phyloP scores from a whole-genome alignment of 257 asterid species.

The Solanum acaule region DNA sequence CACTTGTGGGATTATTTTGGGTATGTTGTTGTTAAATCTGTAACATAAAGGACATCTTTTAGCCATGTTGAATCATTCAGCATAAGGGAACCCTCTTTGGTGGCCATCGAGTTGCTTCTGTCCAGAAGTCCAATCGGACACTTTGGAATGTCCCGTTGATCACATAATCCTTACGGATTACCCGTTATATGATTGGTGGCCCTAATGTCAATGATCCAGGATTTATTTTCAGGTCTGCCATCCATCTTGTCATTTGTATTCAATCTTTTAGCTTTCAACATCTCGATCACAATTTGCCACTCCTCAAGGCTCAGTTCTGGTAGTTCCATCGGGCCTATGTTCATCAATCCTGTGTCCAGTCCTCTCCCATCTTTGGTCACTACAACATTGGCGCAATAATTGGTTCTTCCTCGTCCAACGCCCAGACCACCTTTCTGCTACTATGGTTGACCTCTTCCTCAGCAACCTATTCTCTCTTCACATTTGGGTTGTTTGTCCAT shows the following conservation, averaged over 20 bases:
- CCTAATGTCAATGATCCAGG: background rate
- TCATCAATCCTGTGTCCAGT: background rate
- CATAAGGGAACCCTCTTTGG: background rate
- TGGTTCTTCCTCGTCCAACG: background rate
- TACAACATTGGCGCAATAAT: background rate
- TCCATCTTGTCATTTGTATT: background rate
- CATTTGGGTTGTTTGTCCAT: background rate
- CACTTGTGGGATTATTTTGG: background rate
- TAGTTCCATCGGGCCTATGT: background rate
- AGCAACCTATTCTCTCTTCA: background rate
- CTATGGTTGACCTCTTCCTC: background rate
- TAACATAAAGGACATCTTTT: background rate
- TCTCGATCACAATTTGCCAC: background rate
- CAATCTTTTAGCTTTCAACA: background rate
- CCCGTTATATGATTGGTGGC: background rate
- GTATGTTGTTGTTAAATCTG: background rate
- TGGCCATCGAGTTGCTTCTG: background rate
- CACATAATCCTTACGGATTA: background rate
- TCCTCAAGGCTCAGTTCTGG: background rate
- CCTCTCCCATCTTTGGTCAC: background rate
- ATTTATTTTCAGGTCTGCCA: background rate
- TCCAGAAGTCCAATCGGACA: background rate
- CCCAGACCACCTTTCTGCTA: background rate
- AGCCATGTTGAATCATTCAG: background rate
- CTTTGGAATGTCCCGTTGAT: background rate